Conservation (phyloP, 306 rosid species). For the Glycine tomentella region DNA sequence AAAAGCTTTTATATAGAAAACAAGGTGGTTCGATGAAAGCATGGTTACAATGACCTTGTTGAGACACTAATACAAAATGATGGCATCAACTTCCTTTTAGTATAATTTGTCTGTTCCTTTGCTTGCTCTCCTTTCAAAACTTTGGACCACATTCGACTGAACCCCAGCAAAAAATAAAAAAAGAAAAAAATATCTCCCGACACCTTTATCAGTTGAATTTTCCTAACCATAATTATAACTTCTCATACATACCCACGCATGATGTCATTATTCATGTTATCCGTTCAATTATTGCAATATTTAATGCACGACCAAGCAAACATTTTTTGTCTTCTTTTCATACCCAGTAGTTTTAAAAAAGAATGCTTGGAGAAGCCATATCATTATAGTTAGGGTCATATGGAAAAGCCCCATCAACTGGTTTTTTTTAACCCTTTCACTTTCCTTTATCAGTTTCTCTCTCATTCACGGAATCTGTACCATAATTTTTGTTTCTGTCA, state of each 20-base stretch:
- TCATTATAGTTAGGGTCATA: constrained; percentile 43
- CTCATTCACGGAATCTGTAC: constrained; percentile 32
- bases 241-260: constrained; percentile 43
- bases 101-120: constrained; percentile 63
- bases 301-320: constrained; percentile 28
- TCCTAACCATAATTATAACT: constrained; percentile 51
- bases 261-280: constrained; percentile 48
- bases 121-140: constrained; percentile 45
- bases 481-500: constrained; percentile 20
- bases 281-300: constrained; percentile 48
- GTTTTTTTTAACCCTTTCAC: constrained; percentile 22
- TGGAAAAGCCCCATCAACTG: not conserved
- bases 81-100: constrained; percentile 60
- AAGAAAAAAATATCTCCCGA: constrained; percentile 56
- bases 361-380: constrained; percentile 34
- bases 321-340: constrained; percentile 51
- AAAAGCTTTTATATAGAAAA: constrained; percentile 39
- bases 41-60: constrained; percentile 41
- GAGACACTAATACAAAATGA: constrained; percentile 53
- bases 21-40: constrained; percentile 11
- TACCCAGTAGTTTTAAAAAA: not conserved
- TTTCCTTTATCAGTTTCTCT: constrained; percentile 21
- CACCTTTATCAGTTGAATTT: constrained; percentile 45
- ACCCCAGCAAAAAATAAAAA: constrained; percentile 34
- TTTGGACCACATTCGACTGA: constrained; percentile 71